phyloP scores from a whole-genome alignment of 768 basidiomycete species.

The Gloeostereum incarnatum region DNA sequence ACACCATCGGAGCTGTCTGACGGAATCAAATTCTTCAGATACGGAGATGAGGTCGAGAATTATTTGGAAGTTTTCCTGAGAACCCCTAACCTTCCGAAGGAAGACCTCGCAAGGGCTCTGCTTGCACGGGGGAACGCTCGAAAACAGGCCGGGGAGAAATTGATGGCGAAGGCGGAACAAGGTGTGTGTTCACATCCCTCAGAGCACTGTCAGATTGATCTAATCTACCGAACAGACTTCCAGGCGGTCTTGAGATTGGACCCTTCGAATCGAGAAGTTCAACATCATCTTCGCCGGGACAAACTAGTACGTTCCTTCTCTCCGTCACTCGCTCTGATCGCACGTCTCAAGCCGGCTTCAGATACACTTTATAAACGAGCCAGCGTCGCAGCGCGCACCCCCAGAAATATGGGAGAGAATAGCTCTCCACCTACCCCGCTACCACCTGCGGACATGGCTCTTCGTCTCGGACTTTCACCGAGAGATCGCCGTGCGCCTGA shows the following conservation, averaged over 20 bases:
- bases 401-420: constrained; percentile 64
- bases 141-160: constrained; percentile 41
- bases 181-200: constrained; percentile 23
- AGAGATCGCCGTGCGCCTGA: constrained; percentile 52
- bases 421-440: constrained; percentile 50
- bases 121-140: constrained; percentile 52
- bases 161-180: constrained; percentile 50
- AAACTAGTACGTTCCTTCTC: constrained; percentile 28
- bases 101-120: constrained; percentile 43
- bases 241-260: constrained; percentile 51
- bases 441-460: constrained; percentile 63
- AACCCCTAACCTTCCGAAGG: constrained; percentile 45
- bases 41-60: constrained; percentile 54
- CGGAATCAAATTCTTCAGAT: constrained; percentile 25
- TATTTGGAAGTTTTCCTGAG: constrained; percentile 58
- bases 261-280: constrained; percentile 46
- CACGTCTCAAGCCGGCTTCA: constrained; percentile 13
- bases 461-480: constrained; percentile 56
- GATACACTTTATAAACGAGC: constrained; percentile 45
- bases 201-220: neutral
- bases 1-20: constrained; percentile 3
- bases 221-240: constrained; percentile 34
- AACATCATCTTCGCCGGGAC: constrained; percentile 36
- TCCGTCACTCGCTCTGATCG: too few relatives aligned
- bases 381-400: constrained; percentile 53